Percentiles rank a stretch among this genome's conserved stretches.
Conservation (phyloP, 345 rosid species). For the Ricinus communis region DNA sequence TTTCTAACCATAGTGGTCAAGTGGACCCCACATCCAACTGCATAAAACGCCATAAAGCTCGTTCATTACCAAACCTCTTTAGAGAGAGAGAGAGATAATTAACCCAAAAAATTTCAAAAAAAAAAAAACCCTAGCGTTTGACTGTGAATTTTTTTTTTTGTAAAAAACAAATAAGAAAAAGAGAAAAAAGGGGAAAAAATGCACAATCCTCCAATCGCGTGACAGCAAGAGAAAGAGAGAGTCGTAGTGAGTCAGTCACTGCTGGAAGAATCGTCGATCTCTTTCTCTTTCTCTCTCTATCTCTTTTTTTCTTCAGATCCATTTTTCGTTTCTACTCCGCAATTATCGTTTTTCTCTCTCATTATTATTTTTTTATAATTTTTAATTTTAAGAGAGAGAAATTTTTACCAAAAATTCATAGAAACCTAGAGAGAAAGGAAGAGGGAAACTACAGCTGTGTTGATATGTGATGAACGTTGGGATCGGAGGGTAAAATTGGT, state of each 20-base stretch:
- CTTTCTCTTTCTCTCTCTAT: constrained; percentile 39
- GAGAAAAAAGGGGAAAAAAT: background rate
- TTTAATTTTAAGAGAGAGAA: constrained; percentile 11
- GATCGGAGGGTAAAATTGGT: constrained; percentile 48
- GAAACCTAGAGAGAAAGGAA: constrained; percentile 17
- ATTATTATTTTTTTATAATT: too few species aligned
- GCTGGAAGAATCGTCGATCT: constrained; percentile 30
- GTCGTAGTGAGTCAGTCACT: constrained; percentile 42
- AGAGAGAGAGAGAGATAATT: background rate
- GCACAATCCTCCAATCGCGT: constrained; percentile 33
- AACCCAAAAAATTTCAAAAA: background rate
- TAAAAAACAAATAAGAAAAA: background rate
- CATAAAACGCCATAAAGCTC: constrained; percentile 6
- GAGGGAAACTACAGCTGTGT: background rate
- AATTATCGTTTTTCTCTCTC: constrained; percentile 33
- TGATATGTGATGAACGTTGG: constrained; percentile 46
- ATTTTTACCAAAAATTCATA: constrained; percentile 22
- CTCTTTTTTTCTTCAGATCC: constrained; percentile 39
- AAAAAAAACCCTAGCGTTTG: constrained; percentile 22
- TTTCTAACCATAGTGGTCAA: background rate
- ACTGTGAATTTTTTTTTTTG: background rate
- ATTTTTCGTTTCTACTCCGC: constrained; percentile 37
- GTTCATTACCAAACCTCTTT: background rate
- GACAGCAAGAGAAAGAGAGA: constrained; percentile 25
- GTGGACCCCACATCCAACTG: background rate